A percentile compares a stretch with the other conserved stretches of the same genome.
These are phyloP conservation scores for Clonostachys chloroleuca DNA, from an alignment of 2,329 filamentous ascomycete species.

Conservation along the genomic window DNA sequence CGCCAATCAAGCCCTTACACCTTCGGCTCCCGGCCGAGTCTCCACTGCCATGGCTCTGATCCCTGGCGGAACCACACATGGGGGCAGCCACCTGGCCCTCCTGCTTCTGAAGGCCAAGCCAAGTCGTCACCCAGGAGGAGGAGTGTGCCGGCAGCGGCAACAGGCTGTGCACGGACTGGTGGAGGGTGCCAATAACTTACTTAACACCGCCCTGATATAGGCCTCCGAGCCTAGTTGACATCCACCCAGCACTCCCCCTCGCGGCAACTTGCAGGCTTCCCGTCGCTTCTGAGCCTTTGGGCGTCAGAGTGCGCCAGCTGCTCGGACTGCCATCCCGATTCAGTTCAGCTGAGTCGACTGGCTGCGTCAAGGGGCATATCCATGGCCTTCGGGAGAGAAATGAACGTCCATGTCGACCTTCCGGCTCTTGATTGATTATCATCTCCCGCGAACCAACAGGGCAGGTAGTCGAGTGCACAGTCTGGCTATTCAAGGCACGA, in stretches of 20 bases:
- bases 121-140: neutral
- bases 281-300: neutral
- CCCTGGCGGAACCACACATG: neutral
- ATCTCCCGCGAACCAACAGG: neutral
- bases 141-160: neutral
- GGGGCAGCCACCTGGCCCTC: too few species aligned
- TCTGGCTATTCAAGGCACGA: neutral
- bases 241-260: neutral
- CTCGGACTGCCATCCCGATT: neutral
- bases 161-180: neutral
- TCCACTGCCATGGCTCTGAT: constrained; percentile 1
- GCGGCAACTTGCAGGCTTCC: constrained; percentile 1
- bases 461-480: neutral
- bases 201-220: neutral
- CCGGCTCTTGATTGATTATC: neutral
- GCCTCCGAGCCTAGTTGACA: too few species aligned
- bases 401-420: neutral
- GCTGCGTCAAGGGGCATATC: neutral
- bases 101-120: neutral
- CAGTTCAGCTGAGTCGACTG: neutral
- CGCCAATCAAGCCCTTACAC: neutral
- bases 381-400: neutral
- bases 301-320: neutral
- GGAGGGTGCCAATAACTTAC: neutral
- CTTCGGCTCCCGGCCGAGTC: constrained; percentile 6